Evolutionary conservation across 805 yeast genomes (phyloP).

Genomic region (Candida xiaguanensis): DNA sequence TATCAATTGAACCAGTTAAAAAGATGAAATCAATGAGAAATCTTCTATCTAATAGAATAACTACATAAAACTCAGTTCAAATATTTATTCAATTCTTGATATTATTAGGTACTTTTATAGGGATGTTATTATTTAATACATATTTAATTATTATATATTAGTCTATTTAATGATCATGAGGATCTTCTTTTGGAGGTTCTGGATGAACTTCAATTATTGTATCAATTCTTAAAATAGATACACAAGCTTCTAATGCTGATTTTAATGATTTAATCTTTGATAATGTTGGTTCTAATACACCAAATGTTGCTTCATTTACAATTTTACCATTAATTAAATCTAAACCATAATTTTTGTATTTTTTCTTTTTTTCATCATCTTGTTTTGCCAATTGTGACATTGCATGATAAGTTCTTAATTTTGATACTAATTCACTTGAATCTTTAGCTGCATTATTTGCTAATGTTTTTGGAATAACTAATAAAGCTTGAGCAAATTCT

Average conservation of each 20-base stretch:
- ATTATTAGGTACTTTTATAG: background rate
- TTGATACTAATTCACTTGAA: conserved; percentile 90
- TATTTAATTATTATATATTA: too few species aligned
- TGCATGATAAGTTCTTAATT: conserved; percentile 93
- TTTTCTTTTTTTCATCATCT: conserved; percentile 79
- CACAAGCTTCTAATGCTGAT: conserved; percentile 96
- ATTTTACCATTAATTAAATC: conserved; percentile 90
- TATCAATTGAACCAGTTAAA: conserved; percentile 3
- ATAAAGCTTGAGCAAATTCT: conserved; percentile 87
- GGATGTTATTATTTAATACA: background rate
- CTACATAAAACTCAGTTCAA: too few species aligned
- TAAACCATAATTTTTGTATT: conserved; percentile 87
- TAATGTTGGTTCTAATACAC: conserved; percentile 94
- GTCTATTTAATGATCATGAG: conserved; percentile 65
- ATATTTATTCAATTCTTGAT: background rate
- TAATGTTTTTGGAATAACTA: conserved; percentile 91
- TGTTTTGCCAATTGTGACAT: conserved; percentile 85
- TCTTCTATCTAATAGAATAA: background rate
- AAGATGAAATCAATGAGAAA: conserved; percentile 4
- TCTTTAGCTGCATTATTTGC: conserved; percentile 98
- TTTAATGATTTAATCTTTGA: conserved; percentile 90
- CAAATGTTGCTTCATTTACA: conserved; percentile 76
- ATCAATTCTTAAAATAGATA: conserved; percentile 94
- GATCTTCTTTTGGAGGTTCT: conserved; percentile 87
- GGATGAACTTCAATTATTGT: conserved; percentile 98